Evolutionary conservation across 192 early-diverging fungal species (phyloP).

Genomic region (Entomortierella beljakovae): DNA sequence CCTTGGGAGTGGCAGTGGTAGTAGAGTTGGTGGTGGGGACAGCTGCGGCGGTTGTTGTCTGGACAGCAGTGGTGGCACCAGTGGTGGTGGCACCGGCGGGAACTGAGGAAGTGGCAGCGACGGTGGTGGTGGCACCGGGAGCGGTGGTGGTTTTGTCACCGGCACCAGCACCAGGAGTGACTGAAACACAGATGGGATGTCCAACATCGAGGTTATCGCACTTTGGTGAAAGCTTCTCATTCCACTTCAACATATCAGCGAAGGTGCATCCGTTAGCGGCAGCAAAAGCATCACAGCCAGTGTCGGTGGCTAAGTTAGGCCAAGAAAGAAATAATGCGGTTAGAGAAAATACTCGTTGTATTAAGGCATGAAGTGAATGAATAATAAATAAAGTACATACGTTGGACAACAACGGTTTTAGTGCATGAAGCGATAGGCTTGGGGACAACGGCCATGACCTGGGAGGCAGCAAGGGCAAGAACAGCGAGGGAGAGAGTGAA

Average conservation of each 20-base stretch:
- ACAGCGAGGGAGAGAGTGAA: conserved; percentile 22
- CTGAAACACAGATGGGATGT: conserved; percentile 33
- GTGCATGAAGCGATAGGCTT: conserved; percentile 23
- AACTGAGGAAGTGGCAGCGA: not conserved
- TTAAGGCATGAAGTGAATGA: not conserved
- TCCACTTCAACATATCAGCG: conserved; percentile 31
- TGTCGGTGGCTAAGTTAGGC: conserved; percentile 5
- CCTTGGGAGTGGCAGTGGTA: not conserved
- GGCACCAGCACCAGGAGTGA: conserved; percentile 7
- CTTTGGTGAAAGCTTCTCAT: conserved; percentile 14
- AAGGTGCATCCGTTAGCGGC: conserved; percentile 24
- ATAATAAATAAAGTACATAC: conserved; percentile 2
- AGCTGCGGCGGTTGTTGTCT: not conserved
- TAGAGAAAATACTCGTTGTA: not conserved
- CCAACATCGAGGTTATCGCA: conserved; percentile 34
- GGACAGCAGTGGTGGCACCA: not conserved
- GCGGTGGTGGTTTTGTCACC: not conserved
- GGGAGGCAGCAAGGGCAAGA: conserved; percentile 30
- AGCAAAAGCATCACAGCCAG: not conserved
- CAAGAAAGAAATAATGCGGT: not conserved
- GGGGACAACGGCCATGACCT: conserved; percentile 24
- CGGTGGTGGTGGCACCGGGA: not conserved
- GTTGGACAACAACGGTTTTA: conserved; percentile 10
- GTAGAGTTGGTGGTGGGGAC: not conserved
- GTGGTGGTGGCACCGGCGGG: not conserved